Percentiles rank a stretch among this genome's conserved stretches.
Conservation (phyloP, 345 rosid species). For the Hirschfeldia incana region DNA sequence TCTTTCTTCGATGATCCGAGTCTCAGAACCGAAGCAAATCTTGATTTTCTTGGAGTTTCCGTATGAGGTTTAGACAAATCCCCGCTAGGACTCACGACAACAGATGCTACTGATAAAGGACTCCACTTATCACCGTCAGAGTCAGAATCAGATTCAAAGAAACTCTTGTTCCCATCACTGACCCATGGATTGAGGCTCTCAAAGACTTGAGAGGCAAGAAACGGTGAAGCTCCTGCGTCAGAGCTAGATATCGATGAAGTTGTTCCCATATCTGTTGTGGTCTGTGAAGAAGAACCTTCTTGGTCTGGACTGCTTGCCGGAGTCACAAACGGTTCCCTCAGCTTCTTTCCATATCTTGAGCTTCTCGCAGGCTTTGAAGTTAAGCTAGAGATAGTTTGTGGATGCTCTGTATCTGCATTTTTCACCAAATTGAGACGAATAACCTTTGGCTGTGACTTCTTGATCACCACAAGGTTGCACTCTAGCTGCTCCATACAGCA, state of each 20-base stretch:
- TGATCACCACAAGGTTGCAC: conserved; percentile 91
- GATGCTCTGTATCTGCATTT: conserved; percentile 51
- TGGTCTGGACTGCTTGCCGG: conserved; percentile 64
- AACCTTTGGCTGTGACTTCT: conserved; percentile 81
- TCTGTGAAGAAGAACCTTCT: conserved; percentile 53
- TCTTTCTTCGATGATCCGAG: conserved; percentile 56
- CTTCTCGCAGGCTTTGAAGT: conserved; percentile 40
- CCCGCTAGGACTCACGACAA: conserved; percentile 47
- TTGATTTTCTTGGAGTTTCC: conserved; percentile 47
- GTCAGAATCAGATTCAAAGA: conserved; percentile 67
- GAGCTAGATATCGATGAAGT: conserved; percentile 91
- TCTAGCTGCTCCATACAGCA: conserved; percentile 81
- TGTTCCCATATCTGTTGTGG: conserved; percentile 71
- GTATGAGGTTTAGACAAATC: conserved; percentile 40
- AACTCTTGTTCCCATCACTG: conserved; percentile 49
- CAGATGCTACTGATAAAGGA: conserved; percentile 51
- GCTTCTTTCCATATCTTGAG: conserved; percentile 42
- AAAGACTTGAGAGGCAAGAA: conserved; percentile 39
- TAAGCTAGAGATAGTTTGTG: conserved; percentile 40
- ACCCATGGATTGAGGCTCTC: conserved; percentile 22
- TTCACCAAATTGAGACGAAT: conserved; percentile 86
- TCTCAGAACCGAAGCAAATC: conserved; percentile 47
- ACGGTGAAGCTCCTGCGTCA: conserved; percentile 86
- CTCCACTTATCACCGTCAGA: conserved; percentile 58
- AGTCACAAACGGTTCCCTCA: conserved; percentile 81